Base-by-base conservation (phyloP, 2,329 filamentous ascomycete species). In the Fusarium gaditjirri region DNA sequence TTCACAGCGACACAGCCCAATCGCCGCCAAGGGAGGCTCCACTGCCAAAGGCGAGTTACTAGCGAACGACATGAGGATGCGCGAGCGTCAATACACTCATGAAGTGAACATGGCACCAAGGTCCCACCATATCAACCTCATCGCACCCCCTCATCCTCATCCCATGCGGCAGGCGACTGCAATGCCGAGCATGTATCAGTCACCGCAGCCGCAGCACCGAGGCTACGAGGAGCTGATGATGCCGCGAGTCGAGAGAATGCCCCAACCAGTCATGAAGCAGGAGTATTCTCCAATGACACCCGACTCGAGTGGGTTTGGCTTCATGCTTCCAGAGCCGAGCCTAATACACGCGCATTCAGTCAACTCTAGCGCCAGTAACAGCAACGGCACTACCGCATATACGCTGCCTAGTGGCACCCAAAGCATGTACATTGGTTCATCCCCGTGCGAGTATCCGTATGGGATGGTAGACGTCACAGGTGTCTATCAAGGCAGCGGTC, bases 1-100 rank as follows among this genome's bases (percentile, higher is more conserved):
- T 49, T 59, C 73, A 25, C 76, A 74, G 52, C 66, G 65, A 23
- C 67, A 71, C 57, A 77, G 72, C 69, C 74, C 75, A 55, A 77
- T 76, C 35, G 77, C 79, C 42, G 75, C 78, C 39, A 76, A 77
- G 58, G 79, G 80, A 47, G 27, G 77, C 21, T 80, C 80, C 27
- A 78, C 80, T 4, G 77, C 78, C 52, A 81, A 78, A 50, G 81
- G 81, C 59, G 82, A 81, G 13, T 76, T 73, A 23, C 78, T 80
- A 12, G 75, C 80, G 16, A 78, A 74, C 59, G 78, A 74, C 42
- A 72, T 76, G 21, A 71, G 72, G 49, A 52, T 74, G 54, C 75
- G 77, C 41, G 71, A 71, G 53, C 77, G 71, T 33, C 72, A 65
- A 50, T 74, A 72, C 56, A 59, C 67, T 17, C 74, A 75, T 25